Evolutionary conservation across 2,329 filamentous ascomycete species (phyloP).

Genomic region (Fusarium sambucinum): DNA sequence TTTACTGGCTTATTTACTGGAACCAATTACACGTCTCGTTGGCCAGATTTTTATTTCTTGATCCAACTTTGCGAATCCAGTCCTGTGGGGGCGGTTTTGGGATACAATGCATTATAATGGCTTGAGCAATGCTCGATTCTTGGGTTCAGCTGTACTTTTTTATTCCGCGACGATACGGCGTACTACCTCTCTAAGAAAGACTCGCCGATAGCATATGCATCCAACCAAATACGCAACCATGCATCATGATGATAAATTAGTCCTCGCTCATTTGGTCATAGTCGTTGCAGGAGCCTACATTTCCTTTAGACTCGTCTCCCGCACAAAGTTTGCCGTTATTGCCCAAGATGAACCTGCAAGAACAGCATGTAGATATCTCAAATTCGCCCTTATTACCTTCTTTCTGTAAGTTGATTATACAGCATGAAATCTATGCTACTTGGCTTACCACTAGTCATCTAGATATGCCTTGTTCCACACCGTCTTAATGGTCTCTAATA

Average conservation of each 20-base stretch:
- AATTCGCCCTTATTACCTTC: conserved; percentile 43
- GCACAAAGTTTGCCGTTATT: too few relatives aligned
- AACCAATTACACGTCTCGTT: not conserved
- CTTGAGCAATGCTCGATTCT: not conserved
- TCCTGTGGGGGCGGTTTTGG: not conserved
- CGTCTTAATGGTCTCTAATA: too few relatives aligned
- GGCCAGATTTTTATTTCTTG: not conserved
- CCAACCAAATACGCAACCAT: not conserved
- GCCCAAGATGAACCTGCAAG: conserved; percentile 39
- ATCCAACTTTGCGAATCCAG: not conserved
- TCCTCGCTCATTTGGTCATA: conserved; percentile 32
- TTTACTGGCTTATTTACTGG: not conserved
- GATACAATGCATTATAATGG: not conserved
- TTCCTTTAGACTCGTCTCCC: conserved; percentile 9
- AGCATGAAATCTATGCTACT: too few relatives aligned
- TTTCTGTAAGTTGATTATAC: conserved; percentile 36
- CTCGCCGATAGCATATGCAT: not conserved
- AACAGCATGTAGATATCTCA: conserved; percentile 44
- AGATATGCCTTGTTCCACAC: conserved; percentile 34
- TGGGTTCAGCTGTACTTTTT: not conserved
- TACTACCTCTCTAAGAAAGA: too few relatives aligned
- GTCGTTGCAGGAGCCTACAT: conserved; percentile 25
- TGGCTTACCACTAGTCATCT: conserved; percentile 3
- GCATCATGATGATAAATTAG: not conserved
- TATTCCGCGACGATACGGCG: not conserved